These are phyloP conservation scores for Bipolaris sorokiniana DNA, from an alignment of 2,329 filamentous ascomycete species.

Conservation along the genomic window DNA sequence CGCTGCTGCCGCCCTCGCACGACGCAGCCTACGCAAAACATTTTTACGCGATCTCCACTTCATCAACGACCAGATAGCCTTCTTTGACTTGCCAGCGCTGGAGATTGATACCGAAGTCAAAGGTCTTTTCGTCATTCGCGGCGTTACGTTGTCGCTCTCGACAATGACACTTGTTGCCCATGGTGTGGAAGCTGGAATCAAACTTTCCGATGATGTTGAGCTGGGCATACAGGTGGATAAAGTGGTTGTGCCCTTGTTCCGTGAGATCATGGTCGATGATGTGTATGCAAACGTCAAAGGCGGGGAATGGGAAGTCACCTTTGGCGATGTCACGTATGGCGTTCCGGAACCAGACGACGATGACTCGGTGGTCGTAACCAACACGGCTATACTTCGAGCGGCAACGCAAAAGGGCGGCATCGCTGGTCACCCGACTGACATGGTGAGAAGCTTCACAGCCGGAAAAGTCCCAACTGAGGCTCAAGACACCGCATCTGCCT, in stretches of 20 bases:
- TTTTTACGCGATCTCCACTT: constrained; percentile 56
- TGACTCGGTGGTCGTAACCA: constrained; percentile 52
- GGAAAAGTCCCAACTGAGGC: constrained; percentile 44
- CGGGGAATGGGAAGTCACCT: constrained; percentile 59
- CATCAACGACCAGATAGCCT: constrained; percentile 58
- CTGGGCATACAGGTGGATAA: constrained; percentile 59
- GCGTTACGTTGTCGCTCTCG: constrained; percentile 58
- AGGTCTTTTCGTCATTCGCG: constrained; percentile 60
- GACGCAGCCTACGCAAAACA: constrained; percentile 43
- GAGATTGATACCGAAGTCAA: constrained; percentile 62
- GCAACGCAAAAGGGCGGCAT: constrained; percentile 36
- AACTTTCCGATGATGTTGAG: constrained; percentile 60
- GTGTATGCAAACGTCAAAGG: constrained; percentile 63
- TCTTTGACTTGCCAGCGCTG: constrained; percentile 58
- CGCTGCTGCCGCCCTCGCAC: constrained; percentile 44
- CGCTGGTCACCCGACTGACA: constrained; percentile 23
- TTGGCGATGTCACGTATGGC: constrained; percentile 45
- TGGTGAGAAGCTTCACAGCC: constrained; percentile 49
- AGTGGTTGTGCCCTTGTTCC: constrained; percentile 56
- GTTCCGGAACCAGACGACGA: constrained; percentile 45
- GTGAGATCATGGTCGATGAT: constrained; percentile 59
- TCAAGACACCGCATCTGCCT: constrained; percentile 41
- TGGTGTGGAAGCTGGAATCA: constrained; percentile 61
- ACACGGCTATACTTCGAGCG: constrained; percentile 56
- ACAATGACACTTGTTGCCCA: constrained; percentile 58